Conservation (phyloP, 768 basidiomycete species). For the Boletus reticulatus region DNA sequence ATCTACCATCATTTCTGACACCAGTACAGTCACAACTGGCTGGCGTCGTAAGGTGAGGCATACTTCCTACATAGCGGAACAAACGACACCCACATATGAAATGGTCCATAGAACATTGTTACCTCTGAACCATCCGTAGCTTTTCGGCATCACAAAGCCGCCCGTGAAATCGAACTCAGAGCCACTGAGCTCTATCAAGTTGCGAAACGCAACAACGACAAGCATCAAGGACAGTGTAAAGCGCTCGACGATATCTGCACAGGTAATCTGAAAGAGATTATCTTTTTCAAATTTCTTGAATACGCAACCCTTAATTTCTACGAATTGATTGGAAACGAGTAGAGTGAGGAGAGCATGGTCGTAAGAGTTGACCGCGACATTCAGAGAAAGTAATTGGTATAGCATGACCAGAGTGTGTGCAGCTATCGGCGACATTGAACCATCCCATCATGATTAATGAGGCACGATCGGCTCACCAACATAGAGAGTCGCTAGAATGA, state of each 20-base stretch:
- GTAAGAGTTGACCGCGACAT: constrained; percentile 98
- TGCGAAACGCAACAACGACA: constrained; percentile 85
- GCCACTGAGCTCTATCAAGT: constrained; percentile 90
- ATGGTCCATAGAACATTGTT: constrained; percentile 83
- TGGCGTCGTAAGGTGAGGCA: constrained; percentile 29
- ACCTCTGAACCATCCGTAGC: constrained; percentile 83
- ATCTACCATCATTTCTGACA: constrained; percentile 92
- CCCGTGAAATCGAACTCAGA: constrained; percentile 78
- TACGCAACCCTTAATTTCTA: constrained; percentile 98
- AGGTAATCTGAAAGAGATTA: constrained; percentile 97
- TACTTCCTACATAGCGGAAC: background rate
- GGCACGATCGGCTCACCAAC: constrained; percentile 52
- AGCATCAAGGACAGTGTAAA: constrained; percentile 94
- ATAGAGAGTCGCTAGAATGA: constrained; percentile 78
- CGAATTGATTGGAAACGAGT: constrained; percentile 96
- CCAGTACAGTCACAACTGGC: constrained; percentile 90
- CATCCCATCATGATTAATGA: background rate
- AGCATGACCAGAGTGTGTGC: constrained; percentile 92
- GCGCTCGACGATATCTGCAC: constrained; percentile 97
- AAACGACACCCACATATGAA: constrained; percentile 66
- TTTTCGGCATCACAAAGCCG: constrained; percentile 73
- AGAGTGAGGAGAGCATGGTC: constrained; percentile 93
- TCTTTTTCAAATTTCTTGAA: constrained; percentile 99
- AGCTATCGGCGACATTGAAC: constrained; percentile 43
- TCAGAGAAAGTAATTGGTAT: constrained; percentile 91